These are phyloP conservation scores for Tetrahymena malaccensis DNA, from an alignment of 73 alveolate genomes.

Conservation along the genomic window DNA sequence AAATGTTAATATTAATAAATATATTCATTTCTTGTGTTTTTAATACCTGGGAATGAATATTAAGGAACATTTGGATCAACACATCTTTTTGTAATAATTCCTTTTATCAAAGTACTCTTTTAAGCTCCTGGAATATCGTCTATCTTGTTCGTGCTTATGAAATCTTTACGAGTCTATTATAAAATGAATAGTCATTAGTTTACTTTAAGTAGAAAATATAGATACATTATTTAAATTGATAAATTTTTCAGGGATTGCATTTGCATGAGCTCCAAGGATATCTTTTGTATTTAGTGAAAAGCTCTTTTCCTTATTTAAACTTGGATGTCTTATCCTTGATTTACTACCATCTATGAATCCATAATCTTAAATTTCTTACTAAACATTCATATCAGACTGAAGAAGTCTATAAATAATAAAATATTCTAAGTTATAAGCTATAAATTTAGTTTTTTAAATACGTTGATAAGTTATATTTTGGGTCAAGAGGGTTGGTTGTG, in stretches of 20 bases:
- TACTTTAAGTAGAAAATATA: background rate
- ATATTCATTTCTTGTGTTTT: background rate
- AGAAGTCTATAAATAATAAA: background rate
- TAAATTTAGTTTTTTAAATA: background rate
- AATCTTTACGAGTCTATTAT: background rate
- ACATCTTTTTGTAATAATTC: background rate
- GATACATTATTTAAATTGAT: background rate
- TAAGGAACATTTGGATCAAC: slow-evolving; percentile 24
- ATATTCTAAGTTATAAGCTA: background rate
- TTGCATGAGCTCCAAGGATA: background rate
- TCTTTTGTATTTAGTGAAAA: background rate
- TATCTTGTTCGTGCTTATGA: background rate
- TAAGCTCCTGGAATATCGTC: slow-evolving; percentile 35
- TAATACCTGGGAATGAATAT: background rate
- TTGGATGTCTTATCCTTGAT: background rate
- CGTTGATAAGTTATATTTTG: background rate
- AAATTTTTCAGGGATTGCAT: background rate
- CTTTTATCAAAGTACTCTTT: slow-evolving; percentile 14
- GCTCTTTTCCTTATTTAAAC: background rate
- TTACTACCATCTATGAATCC: background rate
- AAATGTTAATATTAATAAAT: background rate
- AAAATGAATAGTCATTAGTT: background rate
- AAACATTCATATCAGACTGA: background rate
- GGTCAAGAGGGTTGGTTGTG: background rate
- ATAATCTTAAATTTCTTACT: background rate